phyloP scores from a whole-genome alignment of 2,329 filamentous ascomycete genomes.

The Xylariales sp. region DNA sequence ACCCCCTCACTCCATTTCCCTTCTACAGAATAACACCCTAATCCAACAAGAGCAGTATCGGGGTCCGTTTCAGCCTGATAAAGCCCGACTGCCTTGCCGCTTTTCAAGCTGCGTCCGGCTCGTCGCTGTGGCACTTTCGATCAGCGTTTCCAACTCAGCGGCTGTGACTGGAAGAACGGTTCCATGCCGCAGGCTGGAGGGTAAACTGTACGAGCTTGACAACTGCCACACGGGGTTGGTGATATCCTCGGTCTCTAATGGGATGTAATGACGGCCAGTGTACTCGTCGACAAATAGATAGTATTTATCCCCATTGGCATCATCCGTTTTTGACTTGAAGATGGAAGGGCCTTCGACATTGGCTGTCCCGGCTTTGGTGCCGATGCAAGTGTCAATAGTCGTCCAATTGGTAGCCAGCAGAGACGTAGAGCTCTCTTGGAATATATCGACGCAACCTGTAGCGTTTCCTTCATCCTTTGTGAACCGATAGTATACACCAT shows the following conservation, averaged over 20 bases:
- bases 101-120: conserved; percentile 5
- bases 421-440: conserved; percentile 42
- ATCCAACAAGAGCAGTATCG: conserved; percentile 40
- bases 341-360: conserved; percentile 47
- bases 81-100: conserved; percentile 29
- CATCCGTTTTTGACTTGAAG: conserved; percentile 45
- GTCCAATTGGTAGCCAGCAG: conserved; percentile 41
- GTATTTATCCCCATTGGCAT: conserved; percentile 47
- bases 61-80: conserved; percentile 38
- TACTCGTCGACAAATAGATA: conserved; percentile 55
- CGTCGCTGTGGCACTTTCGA: conserved; percentile 12
- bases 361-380: conserved; percentile 40
- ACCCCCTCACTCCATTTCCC: conserved; percentile 30
- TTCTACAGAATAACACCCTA: conserved; percentile 39
- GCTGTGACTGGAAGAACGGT: conserved; percentile 49
- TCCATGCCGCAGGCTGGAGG: conserved; percentile 46
- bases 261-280: conserved; percentile 45
- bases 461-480: conserved; percentile 48
- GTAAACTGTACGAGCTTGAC: conserved; percentile 39
- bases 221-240: conserved; percentile 44
- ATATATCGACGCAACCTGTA: conserved; percentile 50
- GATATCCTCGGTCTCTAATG: conserved; percentile 46
- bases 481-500: conserved; percentile 43
- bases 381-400: conserved; percentile 43
- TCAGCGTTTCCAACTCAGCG: conserved; percentile 33